Conservation (phyloP, 2,329 filamentous ascomycete species). For the Sclerotinia borealis region DNA sequence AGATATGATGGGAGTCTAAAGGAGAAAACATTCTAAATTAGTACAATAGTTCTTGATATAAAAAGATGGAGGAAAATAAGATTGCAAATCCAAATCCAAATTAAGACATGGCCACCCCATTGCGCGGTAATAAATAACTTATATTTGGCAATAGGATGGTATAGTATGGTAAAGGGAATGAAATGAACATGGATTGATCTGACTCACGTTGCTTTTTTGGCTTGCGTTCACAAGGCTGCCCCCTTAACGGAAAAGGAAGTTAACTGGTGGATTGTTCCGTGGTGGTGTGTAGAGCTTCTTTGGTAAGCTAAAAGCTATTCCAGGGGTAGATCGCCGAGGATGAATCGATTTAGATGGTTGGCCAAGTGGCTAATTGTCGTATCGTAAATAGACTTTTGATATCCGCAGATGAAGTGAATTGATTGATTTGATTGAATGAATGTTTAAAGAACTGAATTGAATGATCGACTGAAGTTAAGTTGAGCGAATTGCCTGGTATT, state of each 20-base stretch:
- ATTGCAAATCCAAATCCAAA: slow-evolving; percentile 4
- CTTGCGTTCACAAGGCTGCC: slow-evolving; percentile 12
- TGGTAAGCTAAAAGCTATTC: slow-evolving; percentile 9
- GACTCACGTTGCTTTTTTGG: slow-evolving; percentile 24
- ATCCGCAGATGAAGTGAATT: not conserved
- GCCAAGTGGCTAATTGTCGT: not conserved
- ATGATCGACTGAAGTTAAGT: slow-evolving; percentile 2
- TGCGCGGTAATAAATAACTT: not conserved
- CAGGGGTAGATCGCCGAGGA: slow-evolving; percentile 8
- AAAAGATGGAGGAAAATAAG: not conserved
- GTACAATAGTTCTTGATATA: not conserved
- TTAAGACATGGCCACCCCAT: not conserved
- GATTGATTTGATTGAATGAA: not conserved
- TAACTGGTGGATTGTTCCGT: not conserved
- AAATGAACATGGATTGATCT: slow-evolving; percentile 8
- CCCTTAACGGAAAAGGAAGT: slow-evolving; percentile 12
- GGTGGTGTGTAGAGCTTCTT: slow-evolving; percentile 13
- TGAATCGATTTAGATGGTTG: not conserved
- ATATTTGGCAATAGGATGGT: too few species aligned
- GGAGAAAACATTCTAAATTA: slow-evolving; percentile 8
- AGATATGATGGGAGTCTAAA: not conserved
- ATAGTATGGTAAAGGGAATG: not conserved
- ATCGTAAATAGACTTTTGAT: slow-evolving; percentile 1
- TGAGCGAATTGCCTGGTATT: slow-evolving; percentile 10
- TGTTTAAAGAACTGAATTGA: slow-evolving; percentile 3